Base-by-base conservation (phyloP, 2,329 filamentous ascomycete genomes). In the Microcyclospora tardicrescens region DNA sequence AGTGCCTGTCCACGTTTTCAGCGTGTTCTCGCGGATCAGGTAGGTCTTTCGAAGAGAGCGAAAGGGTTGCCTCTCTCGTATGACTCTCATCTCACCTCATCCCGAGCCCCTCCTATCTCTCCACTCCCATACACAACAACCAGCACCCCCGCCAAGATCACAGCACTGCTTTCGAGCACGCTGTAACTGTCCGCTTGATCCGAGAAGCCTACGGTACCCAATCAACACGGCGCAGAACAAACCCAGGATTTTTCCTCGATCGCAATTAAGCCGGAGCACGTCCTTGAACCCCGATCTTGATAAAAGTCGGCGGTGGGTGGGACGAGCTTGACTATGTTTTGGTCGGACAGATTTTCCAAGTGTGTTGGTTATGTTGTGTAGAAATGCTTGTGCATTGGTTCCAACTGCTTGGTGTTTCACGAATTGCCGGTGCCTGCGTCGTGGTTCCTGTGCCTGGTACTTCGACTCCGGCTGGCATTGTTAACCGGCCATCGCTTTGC, bases 231-330 rank as follows among this genome's bases (percentile, higher is more conserved):
- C 86, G 81, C 70, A 93, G 74, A 93, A 63, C 61, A 49, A 61
- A 46, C 34, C 42, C 13, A 10, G 8, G 8, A 24, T 24, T 24
- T 24, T 24, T 24, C 13, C 11, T 37, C 57, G 81, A 84, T 84
- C 83, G 80, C 84, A 81, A 93, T 91, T 94, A 94, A 95, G 87
- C 87, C 86, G 87, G 87, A 93, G 86, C 84, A 76, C 75, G 79
- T 80, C 79, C 77, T 87, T 79, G 74, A 84, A 79, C 19, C 19
- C 19, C 77, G 73, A 77, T 71, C 69, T 68, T 66, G 75, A 68
- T 83, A 93, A 66, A 93, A 82, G 75, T 69, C 61, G 61, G 65
- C 69, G 77, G 77, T 81, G 84, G 79, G 77, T 94, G 82, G 84
- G 80, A 76, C 79, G 73, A 69, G 84, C 75, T 93, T 94, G 87